Evolutionary conservation across 2,329 filamentous ascomycete species (phyloP).

Genomic region (Fusarium circinatum): DNA sequence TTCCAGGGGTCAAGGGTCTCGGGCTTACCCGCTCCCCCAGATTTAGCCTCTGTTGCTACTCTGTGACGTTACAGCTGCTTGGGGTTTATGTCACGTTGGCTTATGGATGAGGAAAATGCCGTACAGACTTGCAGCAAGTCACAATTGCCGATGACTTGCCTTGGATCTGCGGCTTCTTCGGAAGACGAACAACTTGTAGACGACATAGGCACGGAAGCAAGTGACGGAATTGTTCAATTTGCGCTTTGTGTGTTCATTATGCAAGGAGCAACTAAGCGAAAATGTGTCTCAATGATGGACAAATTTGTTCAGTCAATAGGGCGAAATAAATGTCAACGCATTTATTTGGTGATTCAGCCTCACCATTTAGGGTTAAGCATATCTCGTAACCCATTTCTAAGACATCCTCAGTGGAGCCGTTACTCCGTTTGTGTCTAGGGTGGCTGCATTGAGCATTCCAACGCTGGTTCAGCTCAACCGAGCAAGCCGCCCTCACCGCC

Average conservation of each 20-base stretch:
- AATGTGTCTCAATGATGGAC: too few species aligned
- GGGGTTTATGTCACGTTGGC: not conserved
- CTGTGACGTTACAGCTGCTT: slow-evolving; percentile 9
- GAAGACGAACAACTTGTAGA: rapidly evolving
- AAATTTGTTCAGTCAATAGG: too few species aligned
- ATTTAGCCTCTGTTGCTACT: slow-evolving; percentile 1
- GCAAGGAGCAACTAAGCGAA: rapidly evolving
- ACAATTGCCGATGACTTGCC: not conserved
- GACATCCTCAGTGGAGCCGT: not conserved
- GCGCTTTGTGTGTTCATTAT: rapidly evolving
- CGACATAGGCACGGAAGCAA: too few species aligned
- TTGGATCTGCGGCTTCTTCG: not conserved
- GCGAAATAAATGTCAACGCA: not conserved
- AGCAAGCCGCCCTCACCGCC: not conserved
- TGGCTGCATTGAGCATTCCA: not conserved
- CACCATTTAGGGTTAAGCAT: not conserved
- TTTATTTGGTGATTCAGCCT: not conserved
- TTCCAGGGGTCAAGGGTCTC: not conserved
- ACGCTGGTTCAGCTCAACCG: rapidly evolving
- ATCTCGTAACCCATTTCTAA: not conserved
- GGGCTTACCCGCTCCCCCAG: slow-evolving; percentile 16
- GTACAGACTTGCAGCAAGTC: not conserved
- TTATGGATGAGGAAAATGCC: not conserved
- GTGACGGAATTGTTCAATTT: not conserved
- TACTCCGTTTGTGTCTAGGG: not conserved